A percentile compares a stretch with the other conserved stretches of the same genome.
These are phyloP conservation scores for Apiospora phragmitis DNA, from an alignment of 2,329 filamentous ascomycete species.

Conservation along the genomic window DNA sequence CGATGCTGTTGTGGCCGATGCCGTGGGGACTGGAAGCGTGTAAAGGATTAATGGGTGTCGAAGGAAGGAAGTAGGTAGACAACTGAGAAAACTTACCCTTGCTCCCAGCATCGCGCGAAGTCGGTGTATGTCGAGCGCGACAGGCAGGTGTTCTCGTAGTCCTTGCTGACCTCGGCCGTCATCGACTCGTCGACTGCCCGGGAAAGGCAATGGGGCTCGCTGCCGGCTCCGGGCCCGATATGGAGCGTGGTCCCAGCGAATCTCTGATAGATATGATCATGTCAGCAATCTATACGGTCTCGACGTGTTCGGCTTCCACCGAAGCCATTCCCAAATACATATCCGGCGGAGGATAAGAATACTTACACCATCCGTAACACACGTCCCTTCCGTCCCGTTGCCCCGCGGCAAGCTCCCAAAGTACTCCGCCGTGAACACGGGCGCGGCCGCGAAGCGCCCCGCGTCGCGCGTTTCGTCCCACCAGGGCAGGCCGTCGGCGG, in stretches of 20 bases:
- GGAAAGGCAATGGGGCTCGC: conserved; percentile 30
- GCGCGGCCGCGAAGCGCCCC: conserved; percentile 28
- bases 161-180: conserved; percentile 16
- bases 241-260: conserved; percentile 24
- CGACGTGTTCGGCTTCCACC: not conserved
- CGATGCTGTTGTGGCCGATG: conserved; percentile 35
- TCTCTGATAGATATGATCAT: conserved; percentile 11
- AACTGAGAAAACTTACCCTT: conserved; percentile 18
- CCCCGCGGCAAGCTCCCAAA: conserved; percentile 27
- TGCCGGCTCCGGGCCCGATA: conserved; percentile 17
- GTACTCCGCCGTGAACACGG: conserved; percentile 31
- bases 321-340: too few relatives aligned
- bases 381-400: conserved; percentile 12
- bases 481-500: conserved; percentile 29
- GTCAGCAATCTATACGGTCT: not conserved
- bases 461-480: conserved; percentile 37
- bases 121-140: conserved; percentile 13
- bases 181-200: conserved; percentile 30
- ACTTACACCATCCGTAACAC: conserved; percentile 28
- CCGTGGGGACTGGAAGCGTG: conserved; percentile 24
- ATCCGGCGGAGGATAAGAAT: not conserved
- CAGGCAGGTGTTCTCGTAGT: conserved; percentile 18
- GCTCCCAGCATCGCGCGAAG: conserved; percentile 19
- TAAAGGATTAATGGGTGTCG: not conserved
- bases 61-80: not conserved